Conservation (phyloP, 2,329 filamentous ascomycete species). For the Bipolaris victoriae region DNA sequence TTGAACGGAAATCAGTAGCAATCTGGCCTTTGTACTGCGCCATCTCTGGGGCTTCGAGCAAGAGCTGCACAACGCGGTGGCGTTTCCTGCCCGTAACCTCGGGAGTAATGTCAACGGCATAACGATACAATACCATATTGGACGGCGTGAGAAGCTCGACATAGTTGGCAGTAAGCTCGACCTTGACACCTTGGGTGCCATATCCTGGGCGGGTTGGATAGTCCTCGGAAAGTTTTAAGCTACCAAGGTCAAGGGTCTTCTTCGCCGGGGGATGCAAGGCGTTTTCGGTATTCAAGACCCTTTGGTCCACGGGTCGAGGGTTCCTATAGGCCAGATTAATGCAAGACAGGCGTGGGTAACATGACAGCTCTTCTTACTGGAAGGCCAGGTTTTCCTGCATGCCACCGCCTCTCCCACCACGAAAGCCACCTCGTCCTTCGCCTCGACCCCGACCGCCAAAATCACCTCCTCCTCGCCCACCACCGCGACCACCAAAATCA, state of each 20-base stretch:
- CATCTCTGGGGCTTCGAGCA: conserved; percentile 23
- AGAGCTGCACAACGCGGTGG: conserved; percentile 19
- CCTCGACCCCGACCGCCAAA: conserved; percentile 4
- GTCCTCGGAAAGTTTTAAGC: conserved; percentile 14
- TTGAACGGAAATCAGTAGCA: conserved; percentile 34
- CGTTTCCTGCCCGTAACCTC: conserved; percentile 23
- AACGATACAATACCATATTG: conserved; percentile 21
- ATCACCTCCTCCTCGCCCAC: not conserved
- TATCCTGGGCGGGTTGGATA: conserved; percentile 23
- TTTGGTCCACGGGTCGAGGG: conserved; percentile 7
- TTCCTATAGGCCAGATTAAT: conserved; percentile 15
- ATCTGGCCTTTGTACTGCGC: conserved; percentile 11
- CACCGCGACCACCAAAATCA: not conserved
- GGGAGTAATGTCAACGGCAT: conserved; percentile 18
- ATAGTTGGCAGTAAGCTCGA: conserved; percentile 28
- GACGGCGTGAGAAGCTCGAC: conserved; percentile 24
- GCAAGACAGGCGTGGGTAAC: not conserved
- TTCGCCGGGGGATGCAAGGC: conserved; percentile 17
- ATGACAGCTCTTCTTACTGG: conserved; percentile 6
- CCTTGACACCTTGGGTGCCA: conserved; percentile 21
- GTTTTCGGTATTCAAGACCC: conserved; percentile 19
- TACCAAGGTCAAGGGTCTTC: conserved; percentile 17
- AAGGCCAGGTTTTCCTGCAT: conserved; percentile 17
- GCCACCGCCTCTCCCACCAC: conserved; percentile 11
- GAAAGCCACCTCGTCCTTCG: conserved; percentile 1